Conservation (phyloP, 78 protist species). For the Cyanophora paradoxa region DNA sequence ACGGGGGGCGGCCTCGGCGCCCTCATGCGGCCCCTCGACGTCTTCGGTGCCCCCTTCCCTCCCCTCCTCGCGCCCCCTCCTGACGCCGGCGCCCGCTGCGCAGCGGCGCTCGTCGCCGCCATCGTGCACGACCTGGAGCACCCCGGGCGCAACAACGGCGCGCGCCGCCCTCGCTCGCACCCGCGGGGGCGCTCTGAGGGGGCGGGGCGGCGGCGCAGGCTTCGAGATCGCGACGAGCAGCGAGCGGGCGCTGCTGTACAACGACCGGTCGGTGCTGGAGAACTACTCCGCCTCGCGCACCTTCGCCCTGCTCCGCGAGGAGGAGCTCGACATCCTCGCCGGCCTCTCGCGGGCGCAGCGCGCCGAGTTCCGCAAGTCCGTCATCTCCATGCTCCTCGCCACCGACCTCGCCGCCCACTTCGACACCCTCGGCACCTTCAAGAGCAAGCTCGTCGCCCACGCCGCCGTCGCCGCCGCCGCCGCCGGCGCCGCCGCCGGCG, state of each 20-base stretch:
- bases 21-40: no score
- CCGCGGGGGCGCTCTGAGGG: no score
- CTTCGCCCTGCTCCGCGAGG: not conserved
- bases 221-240: not conserved
- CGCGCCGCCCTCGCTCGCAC: no score
- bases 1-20: not conserved
- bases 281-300: not conserved
- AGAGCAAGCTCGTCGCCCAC: no score
- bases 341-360: no score
- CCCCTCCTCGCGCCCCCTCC: no score
- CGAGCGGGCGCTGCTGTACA: conserved; percentile 1
- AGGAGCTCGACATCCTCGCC: not conserved
- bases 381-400: conserved; percentile 9
- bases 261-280: conserved; percentile 10
- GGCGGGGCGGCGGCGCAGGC: no score
- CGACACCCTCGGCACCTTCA: no score
- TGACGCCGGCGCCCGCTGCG: no score
- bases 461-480: no score
- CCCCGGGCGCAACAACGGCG: conserved; percentile 12
- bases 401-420: conserved; percentile 13
- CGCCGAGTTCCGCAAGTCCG: not conserved
- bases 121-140: conserved; percentile 14
- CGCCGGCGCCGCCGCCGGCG: no score
- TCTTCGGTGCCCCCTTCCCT: no score
- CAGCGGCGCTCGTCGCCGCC: conserved; percentile 13